These are phyloP conservation scores for Aspergillus neoniger DNA, from an alignment of 2,329 filamentous ascomycete species.

Conservation along the genomic window DNA sequence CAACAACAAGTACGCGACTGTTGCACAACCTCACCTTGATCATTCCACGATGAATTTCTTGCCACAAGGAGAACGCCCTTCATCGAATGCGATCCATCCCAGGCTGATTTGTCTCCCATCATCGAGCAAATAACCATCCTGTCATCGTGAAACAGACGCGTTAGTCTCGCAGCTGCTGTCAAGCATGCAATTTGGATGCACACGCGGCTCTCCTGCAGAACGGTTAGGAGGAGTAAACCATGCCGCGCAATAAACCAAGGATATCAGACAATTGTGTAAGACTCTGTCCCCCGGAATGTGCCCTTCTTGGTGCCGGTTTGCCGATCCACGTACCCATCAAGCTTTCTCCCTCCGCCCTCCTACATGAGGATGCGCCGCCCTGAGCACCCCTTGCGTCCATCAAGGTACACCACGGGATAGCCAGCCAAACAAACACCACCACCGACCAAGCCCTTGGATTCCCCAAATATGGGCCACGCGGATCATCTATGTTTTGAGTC, in stretches of 20 bases:
- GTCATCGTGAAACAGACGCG: neutral
- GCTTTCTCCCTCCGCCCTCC: neutral
- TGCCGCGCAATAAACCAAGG: conserved; percentile 14
- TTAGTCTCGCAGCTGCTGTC: neutral
- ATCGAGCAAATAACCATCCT: neutral
- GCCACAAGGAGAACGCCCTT: too few species aligned
- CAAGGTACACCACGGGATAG: neutral
- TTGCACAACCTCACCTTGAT: too few species aligned
- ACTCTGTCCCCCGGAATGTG: conserved; percentile 7
- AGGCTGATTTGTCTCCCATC: too few species aligned
- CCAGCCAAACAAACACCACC: neutral
- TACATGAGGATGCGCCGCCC: neutral
- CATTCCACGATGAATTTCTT: too few species aligned
- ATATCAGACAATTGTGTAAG: neutral
- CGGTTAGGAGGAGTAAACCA: neutral
- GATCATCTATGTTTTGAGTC: conserved; percentile 1
- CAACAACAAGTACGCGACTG: too few species aligned
- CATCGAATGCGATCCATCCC: too few species aligned
- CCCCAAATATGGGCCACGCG: neutral
- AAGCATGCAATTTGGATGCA: neutral
- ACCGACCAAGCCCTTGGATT: neutral
- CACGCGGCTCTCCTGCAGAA: neutral
- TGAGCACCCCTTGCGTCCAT: conserved; percentile 2
- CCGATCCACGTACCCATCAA: neutral
- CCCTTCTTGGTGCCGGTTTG: neutral